Evolutionary conservation across 164 flowering plant genomes (phyloP), one percentile per base, ranked within the genome.

Genomic region (Kingdonia uniflora): DNA sequence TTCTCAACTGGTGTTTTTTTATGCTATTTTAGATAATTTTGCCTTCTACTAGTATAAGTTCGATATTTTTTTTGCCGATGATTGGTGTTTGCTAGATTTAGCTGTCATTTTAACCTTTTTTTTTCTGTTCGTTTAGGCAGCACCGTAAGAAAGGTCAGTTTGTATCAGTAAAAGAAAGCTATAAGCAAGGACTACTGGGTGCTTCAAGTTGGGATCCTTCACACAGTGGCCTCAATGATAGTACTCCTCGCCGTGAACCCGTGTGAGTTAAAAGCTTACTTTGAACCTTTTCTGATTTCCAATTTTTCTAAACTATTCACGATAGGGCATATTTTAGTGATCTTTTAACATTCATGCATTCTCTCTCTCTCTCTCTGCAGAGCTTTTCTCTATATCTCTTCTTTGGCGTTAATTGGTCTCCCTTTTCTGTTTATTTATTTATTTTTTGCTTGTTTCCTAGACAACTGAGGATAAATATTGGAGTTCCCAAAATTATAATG

Each of bases 131-230:
- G n/a, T 62, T 25, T 57, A 62, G 79, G 65, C 70, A 69, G 79
- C 70, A 69, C 50, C 74, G 74, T 21, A 71, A 72, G 60, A 75
- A 75, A 56, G 79, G 79, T 41, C 79, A 71, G 54, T 75, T 71
- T 65, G 65, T 71, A 55, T 71, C 79, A 24, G 50, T 48, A 14
- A 71, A 67, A 52, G 67, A 59, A n/a, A 42, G 24, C 47, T 40
- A 49, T 37, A 64, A 58, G 33, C 53, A 62, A 33, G 60, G 60
- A 37, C n/a, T 38, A 33, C 13, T 23, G 3, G 41, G 45, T 51
- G 43, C 51, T 58, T 72, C 54, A 17, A 65, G 62, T 25, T 59
- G 61, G 65, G 71, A 71, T 61, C 48, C 71, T 10, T 51, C 65
- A 45, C 65, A 62, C 39, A 17, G 55, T 25, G 24, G 40, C 35